Evolutionary conservation across 306 rosid species (phyloP), one percentile per base, ranked within the genome.

Genomic region (apple (Malus domestica)): DNA sequence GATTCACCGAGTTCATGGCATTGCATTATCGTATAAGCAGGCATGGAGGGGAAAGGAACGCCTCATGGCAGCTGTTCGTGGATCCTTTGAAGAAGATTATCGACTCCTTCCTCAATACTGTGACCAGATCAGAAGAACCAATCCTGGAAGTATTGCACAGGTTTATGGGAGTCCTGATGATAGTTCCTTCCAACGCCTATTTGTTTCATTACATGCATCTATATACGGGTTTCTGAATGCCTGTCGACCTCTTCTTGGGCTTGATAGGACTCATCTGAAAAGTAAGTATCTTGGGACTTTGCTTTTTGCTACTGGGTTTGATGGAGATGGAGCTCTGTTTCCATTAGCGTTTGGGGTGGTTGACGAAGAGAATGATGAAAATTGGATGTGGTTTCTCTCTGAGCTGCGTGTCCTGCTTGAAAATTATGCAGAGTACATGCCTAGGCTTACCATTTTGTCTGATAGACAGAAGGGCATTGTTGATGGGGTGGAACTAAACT

Each of bases 281-380:
- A 82, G 86, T 78, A 87, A 84, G 68, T 87, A 87, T 76, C 90
- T 84, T 49, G 90, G 88, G 25, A 87, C 86, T 22, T 60, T 87
- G 60, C 88, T 87, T 77, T 76, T 85, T n/a, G 88, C 90, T 38
- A 77, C 88, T 75, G 83, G 88, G 63, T 87, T 87, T 80, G 90
- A 87, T 76, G 86, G 88, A 35, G 86, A 87, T 60, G 88, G 88
- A 38, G 87, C 81, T 40, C 57, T 82, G 30, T 87, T 80, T 74
- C 90, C 90, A 49, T 68, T 87, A 71, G 88, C 88, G 0, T 87
- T 87, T 74, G 88, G 86, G n/a, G 86, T 87, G 73, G 88, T 87
- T 59, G 83, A 84, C 25, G 83, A 87, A 80, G 90, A 87, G 80
- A 84, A 78, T 15, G 88, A 84, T 75, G 88, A 82, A 9, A 87